Conservation (phyloP, 1,139 yeast species). For the Suhomyces bokatorum region DNA sequence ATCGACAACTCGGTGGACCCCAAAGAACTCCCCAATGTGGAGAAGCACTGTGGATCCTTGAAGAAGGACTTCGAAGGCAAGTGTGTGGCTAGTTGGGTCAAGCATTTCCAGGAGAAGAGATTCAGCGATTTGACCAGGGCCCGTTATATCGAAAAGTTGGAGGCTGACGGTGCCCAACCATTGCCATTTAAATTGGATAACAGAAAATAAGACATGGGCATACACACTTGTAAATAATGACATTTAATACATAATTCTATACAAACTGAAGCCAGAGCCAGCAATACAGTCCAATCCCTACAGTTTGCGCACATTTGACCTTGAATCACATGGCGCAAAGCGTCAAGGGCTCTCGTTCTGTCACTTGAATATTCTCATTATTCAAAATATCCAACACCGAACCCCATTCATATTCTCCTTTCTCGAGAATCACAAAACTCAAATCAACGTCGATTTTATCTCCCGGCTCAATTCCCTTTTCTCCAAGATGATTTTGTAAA, state of each 20-base stretch:
- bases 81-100: conserved; percentile 48
- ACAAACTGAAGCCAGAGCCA: too few relatives aligned
- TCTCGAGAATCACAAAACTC: conserved; percentile 62
- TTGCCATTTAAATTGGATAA: conserved; percentile 46
- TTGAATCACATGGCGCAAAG: conserved; percentile 2
- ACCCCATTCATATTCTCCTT: conserved; percentile 83
- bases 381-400: conserved; percentile 56
- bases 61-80: conserved; percentile 39
- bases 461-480: conserved; percentile 42
- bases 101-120: conserved; percentile 50
- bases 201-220: conserved; percentile 11
- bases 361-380: conserved; percentile 21
- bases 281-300: background rate
- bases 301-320: background rate
- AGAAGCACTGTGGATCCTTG: conserved; percentile 35
- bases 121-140: conserved; percentile 44
- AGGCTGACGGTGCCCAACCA: conserved; percentile 51
- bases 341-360: conserved; percentile 35
- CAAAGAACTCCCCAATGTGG: conserved; percentile 34
- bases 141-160: conserved; percentile 43
- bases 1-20: conserved; percentile 49
- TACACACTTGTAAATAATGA: conserved; percentile 19
- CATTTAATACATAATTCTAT: background rate
- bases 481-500: conserved; percentile 52
- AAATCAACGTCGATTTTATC: conserved; percentile 40